Conservation (phyloP, 176 grass and related monocot genomes). For the Aegilops umbellulata region DNA sequence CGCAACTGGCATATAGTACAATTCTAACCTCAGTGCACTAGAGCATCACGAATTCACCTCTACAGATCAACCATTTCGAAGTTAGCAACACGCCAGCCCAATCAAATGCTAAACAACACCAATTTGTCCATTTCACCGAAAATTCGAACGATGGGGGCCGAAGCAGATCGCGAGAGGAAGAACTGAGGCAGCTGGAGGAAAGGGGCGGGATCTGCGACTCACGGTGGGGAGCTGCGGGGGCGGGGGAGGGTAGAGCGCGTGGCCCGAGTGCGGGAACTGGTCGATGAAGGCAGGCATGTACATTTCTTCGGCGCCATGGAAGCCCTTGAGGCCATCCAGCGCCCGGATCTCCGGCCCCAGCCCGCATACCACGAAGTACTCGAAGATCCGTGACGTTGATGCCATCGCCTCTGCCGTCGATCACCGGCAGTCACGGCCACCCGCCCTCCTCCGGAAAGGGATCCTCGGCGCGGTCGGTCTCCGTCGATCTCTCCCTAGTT, state of each 20-base stretch:
- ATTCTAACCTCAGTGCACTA: not conserved
- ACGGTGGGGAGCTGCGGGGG: slow-evolving; percentile 94
- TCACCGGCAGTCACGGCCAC: not conserved
- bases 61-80: not conserved
- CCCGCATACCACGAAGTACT: slow-evolving; percentile 99
- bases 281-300: slow-evolving; percentile 89
- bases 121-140: slow-evolving; percentile 10
- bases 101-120: slow-evolving; percentile 6
- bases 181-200: slow-evolving; percentile 36
- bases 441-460: not conserved
- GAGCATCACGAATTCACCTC: slow-evolving; percentile 16
- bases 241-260: slow-evolving; percentile 82
- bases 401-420: slow-evolving; percentile 22
- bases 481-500: not conserved
- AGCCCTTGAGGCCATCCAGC: slow-evolving; percentile 80
- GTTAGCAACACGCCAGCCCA: not conserved
- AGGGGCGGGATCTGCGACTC: slow-evolving; percentile 59
- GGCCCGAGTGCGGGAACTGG: slow-evolving; percentile 76
- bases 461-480: slow-evolving; percentile 1
- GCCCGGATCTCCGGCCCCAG: slow-evolving; percentile 91
- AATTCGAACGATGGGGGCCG: not conserved
- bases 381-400: slow-evolving; percentile 62
- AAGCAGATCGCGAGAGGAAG: not conserved
- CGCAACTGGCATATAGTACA: not conserved
- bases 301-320: slow-evolving; percentile 67